Percentiles rank a stretch among this genome's conserved stretches.
Evolutionary conservation across 345 rosid genomes (phyloP).

Genomic region (Gossypium raimondii): DNA sequence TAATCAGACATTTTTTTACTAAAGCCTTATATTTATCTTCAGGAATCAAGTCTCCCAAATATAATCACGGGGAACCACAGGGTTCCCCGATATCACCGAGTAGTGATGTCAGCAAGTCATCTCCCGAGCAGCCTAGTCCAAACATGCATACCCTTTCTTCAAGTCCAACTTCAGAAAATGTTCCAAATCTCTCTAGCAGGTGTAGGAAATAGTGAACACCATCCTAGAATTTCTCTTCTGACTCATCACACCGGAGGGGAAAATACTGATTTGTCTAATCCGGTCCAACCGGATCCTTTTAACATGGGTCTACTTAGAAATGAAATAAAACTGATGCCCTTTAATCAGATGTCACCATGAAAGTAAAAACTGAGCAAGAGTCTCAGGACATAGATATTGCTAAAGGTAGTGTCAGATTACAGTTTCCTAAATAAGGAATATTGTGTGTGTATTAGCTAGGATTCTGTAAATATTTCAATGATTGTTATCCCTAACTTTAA

Average conservation of each 20-base stretch:
- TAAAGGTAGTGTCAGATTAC: slow-evolving; percentile 22
- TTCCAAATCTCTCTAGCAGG: slow-evolving; percentile 16
- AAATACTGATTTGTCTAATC: slow-evolving; percentile 24
- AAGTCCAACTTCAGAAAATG: slow-evolving; percentile 13
- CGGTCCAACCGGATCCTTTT: slow-evolving; percentile 39
- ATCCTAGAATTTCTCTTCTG: slow-evolving; percentile 45
- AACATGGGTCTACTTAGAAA: slow-evolving; percentile 43
- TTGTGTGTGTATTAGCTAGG: no score
- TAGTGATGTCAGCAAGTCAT: slow-evolving; percentile 36
- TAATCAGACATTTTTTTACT: background rate
- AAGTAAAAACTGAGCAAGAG: slow-evolving; percentile 34
- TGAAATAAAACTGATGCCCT: slow-evolving; percentile 36
- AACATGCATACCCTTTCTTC: slow-evolving; percentile 13
- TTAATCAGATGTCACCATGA: slow-evolving; percentile 46
- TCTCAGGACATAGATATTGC: slow-evolving; percentile 28
- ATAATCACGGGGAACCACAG: slow-evolving; percentile 41
- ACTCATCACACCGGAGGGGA: slow-evolving; percentile 27
- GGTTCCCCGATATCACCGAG: slow-evolving; percentile 57
- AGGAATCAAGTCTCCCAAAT: slow-evolving; percentile 85
- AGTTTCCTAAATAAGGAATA: no score
- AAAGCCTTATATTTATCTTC: slow-evolving; percentile 13
- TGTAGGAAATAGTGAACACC: slow-evolving; percentile 21
- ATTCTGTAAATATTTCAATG: no score
- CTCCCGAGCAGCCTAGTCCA: slow-evolving; percentile 24
- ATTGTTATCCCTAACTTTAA: no score